A percentile compares a stretch with the other conserved stretches of the same genome.
Conservation (phyloP, 2,329 filamentous ascomycete genomes). For the Phoma sp. region DNA sequence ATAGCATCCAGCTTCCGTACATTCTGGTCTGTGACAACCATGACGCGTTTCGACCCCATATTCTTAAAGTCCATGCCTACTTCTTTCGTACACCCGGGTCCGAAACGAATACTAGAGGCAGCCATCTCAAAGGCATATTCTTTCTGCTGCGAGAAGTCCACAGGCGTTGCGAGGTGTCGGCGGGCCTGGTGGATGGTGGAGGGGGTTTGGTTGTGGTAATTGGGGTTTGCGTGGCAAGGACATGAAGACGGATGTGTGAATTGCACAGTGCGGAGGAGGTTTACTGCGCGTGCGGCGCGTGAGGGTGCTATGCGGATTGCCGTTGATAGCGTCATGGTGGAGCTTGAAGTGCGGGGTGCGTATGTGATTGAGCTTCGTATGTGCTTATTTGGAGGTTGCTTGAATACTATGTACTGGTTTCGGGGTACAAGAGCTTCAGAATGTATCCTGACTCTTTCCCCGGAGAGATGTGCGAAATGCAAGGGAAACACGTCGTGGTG, state of each 20-base stretch:
- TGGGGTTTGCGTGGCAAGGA: constrained; percentile 91
- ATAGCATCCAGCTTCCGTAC: constrained; percentile 86
- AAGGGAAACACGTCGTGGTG: background rate
- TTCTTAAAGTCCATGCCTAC: constrained; percentile 98
- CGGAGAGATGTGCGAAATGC: constrained; percentile 9
- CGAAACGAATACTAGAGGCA: constrained; percentile 91
- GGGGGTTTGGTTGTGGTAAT: constrained; percentile 66
- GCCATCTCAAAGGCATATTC: constrained; percentile 99
- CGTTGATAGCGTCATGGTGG: constrained; percentile 16
- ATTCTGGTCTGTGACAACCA: constrained; percentile 87
- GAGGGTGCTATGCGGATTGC: constrained; percentile 50
- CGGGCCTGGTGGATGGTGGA: constrained; percentile 60
- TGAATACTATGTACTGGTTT: background rate
- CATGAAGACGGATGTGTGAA: constrained; percentile 90
- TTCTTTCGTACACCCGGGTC: constrained; percentile 90
- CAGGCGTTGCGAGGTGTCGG: constrained; percentile 75
- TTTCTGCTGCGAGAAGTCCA: constrained; percentile 75
- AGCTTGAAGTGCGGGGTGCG: constrained; percentile 4
- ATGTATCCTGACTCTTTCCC: background rate
- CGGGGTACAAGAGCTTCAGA: background rate
- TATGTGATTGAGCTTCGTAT: background rate
- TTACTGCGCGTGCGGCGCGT: constrained; percentile 67
- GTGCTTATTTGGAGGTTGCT: background rate
- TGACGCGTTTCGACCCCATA: constrained; percentile 83
- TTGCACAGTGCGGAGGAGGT: constrained; percentile 86